Percentiles rank a stretch among this genome's conserved stretches.
These are phyloP conservation scores for Xylariaceae sp. DNA, from an alignment of 2,329 filamentous ascomycete genomes.

Conservation along the genomic window DNA sequence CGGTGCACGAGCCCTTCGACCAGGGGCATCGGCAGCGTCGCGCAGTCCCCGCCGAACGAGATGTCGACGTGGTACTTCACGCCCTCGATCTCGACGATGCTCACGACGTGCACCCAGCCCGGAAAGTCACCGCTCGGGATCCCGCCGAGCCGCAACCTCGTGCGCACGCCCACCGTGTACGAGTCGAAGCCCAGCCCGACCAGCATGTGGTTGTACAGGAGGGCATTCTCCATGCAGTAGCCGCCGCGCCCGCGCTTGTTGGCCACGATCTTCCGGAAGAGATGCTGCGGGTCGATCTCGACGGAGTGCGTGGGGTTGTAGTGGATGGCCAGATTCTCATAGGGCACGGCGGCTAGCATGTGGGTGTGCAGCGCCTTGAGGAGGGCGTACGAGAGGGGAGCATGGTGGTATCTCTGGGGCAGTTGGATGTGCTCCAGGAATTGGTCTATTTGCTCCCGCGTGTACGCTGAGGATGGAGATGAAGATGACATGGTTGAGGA, in stretches of 20 bases:
- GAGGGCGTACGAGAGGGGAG: constrained; percentile 15
- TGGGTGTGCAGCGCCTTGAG: constrained; percentile 19
- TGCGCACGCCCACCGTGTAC: constrained; percentile 52
- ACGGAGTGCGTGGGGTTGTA: constrained; percentile 40
- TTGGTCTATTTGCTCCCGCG: constrained; percentile 19
- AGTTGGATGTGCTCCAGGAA: constrained; percentile 20
- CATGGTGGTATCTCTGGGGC: constrained; percentile 17
- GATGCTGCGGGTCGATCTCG: constrained; percentile 40
- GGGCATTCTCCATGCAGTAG: constrained; percentile 56
- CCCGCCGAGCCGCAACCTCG: constrained; percentile 36
- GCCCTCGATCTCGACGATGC: constrained; percentile 51
- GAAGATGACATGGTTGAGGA: constrained; percentile 8
- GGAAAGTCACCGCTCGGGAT: constrained; percentile 40
- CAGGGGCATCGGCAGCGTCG: constrained; percentile 53
- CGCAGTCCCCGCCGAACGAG: constrained; percentile 58
- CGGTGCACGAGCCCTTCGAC: constrained; percentile 37
- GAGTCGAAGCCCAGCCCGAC: constrained; percentile 47
- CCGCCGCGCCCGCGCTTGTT: constrained; percentile 44
- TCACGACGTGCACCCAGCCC: constrained; percentile 56
- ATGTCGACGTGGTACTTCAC: constrained; percentile 53
- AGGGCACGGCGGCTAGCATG: constrained; percentile 41
- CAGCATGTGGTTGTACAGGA: constrained; percentile 51
- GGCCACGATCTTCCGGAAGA: constrained; percentile 47
- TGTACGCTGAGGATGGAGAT: constrained; percentile 11
- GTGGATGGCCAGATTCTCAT: constrained; percentile 53